Evolutionary conservation across 192 early-diverging fungal species (phyloP).

Genomic region (Chytriomyces confervae): DNA sequence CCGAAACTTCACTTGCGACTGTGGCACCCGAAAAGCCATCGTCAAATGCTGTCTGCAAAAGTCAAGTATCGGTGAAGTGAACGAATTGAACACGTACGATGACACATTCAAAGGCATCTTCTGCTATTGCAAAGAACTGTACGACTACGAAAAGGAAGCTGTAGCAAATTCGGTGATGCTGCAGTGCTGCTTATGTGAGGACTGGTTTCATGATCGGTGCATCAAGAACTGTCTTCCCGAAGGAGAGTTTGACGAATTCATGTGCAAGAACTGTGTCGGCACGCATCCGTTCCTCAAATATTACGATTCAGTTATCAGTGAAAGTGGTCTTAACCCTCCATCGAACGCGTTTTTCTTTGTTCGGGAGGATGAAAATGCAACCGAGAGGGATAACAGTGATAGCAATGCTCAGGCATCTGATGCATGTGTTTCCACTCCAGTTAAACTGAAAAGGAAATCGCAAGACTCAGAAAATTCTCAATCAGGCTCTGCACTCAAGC

Average conservation of each 20-base stretch:
- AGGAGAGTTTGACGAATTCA: slow-evolving; percentile 68
- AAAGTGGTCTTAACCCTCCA: too few relatives aligned
- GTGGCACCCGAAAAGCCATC: slow-evolving; percentile 61
- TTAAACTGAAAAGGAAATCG: not conserved
- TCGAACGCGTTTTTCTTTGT: slow-evolving; percentile 11
- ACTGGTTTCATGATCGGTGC: slow-evolving; percentile 66
- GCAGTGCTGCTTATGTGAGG: slow-evolving; percentile 87
- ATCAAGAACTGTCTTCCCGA: slow-evolving; percentile 51
- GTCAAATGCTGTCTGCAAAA: slow-evolving; percentile 30
- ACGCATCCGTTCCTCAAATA: slow-evolving; percentile 30
- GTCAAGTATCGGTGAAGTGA: slow-evolving; percentile 46
- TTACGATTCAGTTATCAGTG: slow-evolving; percentile 9
- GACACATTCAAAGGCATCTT: slow-evolving; percentile 85
- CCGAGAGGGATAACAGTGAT: not conserved
- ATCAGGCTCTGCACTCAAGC: too few relatives aligned
- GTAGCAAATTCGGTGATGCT: slow-evolving; percentile 79
- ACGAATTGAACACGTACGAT: slow-evolving; percentile 77
- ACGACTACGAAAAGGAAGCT: slow-evolving; percentile 59
- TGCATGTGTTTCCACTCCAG: not conserved
- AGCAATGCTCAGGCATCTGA: not conserved
- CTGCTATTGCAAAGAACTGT: slow-evolving; percentile 82
- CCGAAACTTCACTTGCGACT: slow-evolving; percentile 84
- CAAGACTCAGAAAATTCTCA: too few relatives aligned
- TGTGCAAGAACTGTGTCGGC: slow-evolving; percentile 69
- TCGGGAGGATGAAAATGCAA: slow-evolving; percentile 14